Conservation (phyloP, 257 asterid genomes). For the Gynochthodes officinalis region DNA sequence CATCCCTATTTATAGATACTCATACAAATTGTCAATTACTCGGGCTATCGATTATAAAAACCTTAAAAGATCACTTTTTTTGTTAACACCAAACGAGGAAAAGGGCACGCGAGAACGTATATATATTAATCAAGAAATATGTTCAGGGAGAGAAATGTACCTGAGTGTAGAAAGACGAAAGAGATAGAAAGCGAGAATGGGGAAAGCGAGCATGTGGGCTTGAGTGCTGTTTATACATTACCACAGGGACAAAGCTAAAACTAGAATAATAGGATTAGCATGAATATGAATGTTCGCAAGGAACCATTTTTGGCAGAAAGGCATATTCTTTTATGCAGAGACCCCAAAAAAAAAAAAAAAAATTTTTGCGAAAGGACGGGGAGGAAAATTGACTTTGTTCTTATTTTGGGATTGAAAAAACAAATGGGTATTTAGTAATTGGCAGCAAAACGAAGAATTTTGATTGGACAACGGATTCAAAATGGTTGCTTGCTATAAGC, state of each 20-base stretch:
- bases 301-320: slow-evolving; percentile 30
- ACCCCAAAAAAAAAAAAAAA: not conserved
- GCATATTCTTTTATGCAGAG: slow-evolving; percentile 34
- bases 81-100: not conserved
- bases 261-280: slow-evolving; percentile 9
- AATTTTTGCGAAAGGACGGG: not conserved
- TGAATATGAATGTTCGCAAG: slow-evolving; percentile 24
- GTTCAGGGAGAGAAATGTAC: slow-evolving; percentile 12
- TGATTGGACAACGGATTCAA: not conserved
- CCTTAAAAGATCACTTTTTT: not conserved
- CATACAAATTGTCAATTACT: not conserved
- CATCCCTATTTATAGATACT: slow-evolving; percentile 8
- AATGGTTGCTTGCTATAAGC: not conserved
- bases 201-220: slow-evolving; percentile 20
- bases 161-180: slow-evolving; percentile 21
- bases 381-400: slow-evolving; percentile 1
- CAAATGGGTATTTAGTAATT: slow-evolving; percentile 7
- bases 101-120: not conserved
- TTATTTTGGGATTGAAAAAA: not conserved
- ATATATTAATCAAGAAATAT: not conserved
- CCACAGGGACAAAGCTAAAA: not conserved
- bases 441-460: not conserved
- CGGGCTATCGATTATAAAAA: not conserved
- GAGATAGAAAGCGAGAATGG: not conserved
- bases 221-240: slow-evolving; percentile 6